phyloP scores from a whole-genome alignment of 768 basidiomycete genomes.

The Mycena pura region DNA sequence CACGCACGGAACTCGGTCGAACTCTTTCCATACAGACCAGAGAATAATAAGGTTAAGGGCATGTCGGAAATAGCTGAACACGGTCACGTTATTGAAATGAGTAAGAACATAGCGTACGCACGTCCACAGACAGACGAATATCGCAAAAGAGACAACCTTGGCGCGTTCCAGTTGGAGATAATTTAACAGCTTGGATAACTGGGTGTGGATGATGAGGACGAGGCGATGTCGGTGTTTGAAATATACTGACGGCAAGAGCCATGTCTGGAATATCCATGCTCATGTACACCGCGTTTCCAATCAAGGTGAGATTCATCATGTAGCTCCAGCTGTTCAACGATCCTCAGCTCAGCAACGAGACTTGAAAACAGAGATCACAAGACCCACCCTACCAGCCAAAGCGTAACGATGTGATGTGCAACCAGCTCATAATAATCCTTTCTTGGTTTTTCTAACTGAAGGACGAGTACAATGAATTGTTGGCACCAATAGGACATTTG shows the following conservation, averaged over 20 bases:
- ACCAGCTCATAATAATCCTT: slow-evolving; percentile 90
- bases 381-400: slow-evolving; percentile 89
- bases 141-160: slow-evolving; percentile 66
- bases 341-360: slow-evolving; percentile 7
- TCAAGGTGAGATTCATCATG: slow-evolving; percentile 76
- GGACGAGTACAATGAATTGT: slow-evolving; percentile 84
- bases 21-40: slow-evolving; percentile 86
- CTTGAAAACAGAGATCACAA: background rate
- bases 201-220: background rate
- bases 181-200: slow-evolving; percentile 89
- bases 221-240: background rate
- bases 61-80: slow-evolving; percentile 91
- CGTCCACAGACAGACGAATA: slow-evolving; percentile 83
- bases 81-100: background rate
- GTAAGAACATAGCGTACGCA: slow-evolving; percentile 47
- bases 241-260: slow-evolving; percentile 75
- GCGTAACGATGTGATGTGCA: slow-evolving; percentile 89
- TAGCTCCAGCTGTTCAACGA: slow-evolving; percentile 76
- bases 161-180: slow-evolving; percentile 76
- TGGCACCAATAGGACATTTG: slow-evolving; percentile 96
- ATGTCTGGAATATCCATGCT: slow-evolving; percentile 97
- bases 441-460: slow-evolving; percentile 92
- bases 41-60: slow-evolving; percentile 88
- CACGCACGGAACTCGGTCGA: slow-evolving; percentile 77
- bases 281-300: slow-evolving; percentile 91